Conservation (phyloP, 805 yeast genomes). For the Candida quercuum region DNA sequence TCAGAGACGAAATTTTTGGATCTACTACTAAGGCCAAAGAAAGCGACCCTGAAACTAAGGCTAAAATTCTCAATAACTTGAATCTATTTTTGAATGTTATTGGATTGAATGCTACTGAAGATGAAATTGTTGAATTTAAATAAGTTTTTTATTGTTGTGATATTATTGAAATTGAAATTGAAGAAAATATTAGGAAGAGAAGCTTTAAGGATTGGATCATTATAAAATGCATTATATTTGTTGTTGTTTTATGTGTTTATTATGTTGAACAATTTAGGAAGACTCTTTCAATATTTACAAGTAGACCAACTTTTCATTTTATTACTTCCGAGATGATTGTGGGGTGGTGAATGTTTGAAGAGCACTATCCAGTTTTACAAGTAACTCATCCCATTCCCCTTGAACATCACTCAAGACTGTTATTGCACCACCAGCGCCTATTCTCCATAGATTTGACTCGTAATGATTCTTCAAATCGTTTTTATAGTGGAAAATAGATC, state of each 20-base stretch:
- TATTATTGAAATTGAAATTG: no score
- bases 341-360: slow-evolving; percentile 69
- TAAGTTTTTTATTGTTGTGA: no score
- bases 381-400: slow-evolving; percentile 93
- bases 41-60: slow-evolving; percentile 35
- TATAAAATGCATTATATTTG: background rate
- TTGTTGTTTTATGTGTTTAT: background rate
- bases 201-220: background rate
- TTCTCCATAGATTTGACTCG: slow-evolving; percentile 52
- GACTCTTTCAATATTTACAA: no score
- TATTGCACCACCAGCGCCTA: slow-evolving; percentile 98
- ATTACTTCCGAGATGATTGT: no score
- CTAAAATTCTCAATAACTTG: slow-evolving; percentile 67
- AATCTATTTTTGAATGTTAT: slow-evolving; percentile 91
- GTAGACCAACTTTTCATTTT: no score
- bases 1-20: slow-evolving; percentile 88
- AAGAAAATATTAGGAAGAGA: no score
- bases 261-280: background rate
- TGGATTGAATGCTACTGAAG: slow-evolving; percentile 91
- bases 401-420: slow-evolving; percentile 79
- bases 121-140: slow-evolving; percentile 76
- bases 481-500: slow-evolving; percentile 69
- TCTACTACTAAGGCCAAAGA: slow-evolving; percentile 73
- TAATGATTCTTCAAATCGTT: slow-evolving; percentile 33
- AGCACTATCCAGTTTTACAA: slow-evolving; percentile 72